phyloP scores from a whole-genome alignment of 306 rosid genomes.

The Malus fusca region DNA sequence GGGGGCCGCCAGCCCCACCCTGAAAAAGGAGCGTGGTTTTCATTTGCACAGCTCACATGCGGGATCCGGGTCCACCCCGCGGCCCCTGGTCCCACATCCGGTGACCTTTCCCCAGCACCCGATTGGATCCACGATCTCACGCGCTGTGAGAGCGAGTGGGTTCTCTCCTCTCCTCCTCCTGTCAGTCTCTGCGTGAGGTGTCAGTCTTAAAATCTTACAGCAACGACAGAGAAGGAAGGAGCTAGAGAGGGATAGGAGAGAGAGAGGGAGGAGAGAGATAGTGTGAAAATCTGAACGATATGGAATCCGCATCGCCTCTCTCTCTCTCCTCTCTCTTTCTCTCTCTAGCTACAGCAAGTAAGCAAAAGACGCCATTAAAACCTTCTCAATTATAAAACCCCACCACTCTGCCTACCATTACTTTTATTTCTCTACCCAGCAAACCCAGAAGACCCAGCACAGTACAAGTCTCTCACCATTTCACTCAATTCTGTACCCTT shows the following conservation, averaged over 20 bases:
- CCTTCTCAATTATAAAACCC: constrained; percentile 6
- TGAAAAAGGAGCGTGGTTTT: background rate
- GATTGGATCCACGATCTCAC: background rate
- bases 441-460: background rate
- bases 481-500: background rate
- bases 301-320: background rate
- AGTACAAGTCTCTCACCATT: background rate
- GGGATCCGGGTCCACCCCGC: background rate
- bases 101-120: background rate
- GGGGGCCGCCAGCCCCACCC: background rate
- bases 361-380: constrained; percentile 1
- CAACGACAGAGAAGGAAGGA: constrained; percentile 10
- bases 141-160: background rate
- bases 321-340: background rate
- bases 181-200: constrained; percentile 25
- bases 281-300: background rate
- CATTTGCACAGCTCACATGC: background rate
- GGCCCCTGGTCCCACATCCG: background rate
- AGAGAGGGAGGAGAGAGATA: background rate
- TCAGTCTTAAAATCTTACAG: constrained; percentile 25
- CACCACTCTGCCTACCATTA: background rate
- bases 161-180: constrained; percentile 6
- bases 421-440: background rate
- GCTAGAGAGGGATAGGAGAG: background rate
- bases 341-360: background rate